phyloP scores from a whole-genome alignment of 129 eudicot genomes.

The Silybum marianum region DNA sequence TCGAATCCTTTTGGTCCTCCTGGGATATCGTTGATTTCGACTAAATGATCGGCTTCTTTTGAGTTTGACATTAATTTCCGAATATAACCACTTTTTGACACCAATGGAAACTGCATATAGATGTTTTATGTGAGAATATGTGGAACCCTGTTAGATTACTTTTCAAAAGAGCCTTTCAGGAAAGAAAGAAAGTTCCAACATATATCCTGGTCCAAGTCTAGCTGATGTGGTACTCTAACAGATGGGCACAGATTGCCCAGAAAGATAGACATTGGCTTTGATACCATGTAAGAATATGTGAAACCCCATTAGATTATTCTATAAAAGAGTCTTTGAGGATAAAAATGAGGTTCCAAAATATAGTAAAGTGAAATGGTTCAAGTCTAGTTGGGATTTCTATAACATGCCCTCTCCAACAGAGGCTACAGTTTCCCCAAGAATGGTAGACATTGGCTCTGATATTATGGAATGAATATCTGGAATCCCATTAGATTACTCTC shows the following conservation, averaged over 20 bases:
- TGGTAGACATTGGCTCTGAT: neutral
- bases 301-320: neutral
- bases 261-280: neutral
- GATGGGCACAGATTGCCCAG: too few relatives aligned
- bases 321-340: neutral
- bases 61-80: conserved; percentile 65
- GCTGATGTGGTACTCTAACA: too few relatives aligned
- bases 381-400: too few relatives aligned
- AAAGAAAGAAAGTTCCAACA: neutral
- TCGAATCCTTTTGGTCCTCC: conserved; percentile 92
- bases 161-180: neutral
- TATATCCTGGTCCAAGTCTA: too few relatives aligned
- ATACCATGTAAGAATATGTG: neutral
- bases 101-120: conserved; percentile 71
- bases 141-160: neutral
- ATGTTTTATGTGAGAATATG: neutral
- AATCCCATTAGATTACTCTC: neutral
- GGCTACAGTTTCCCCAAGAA: neutral
- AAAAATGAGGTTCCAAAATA: neutral
- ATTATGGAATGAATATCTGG: neutral
- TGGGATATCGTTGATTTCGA: conserved; percentile 68
- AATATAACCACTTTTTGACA: conserved; percentile 81
- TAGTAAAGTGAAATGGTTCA: neutral
- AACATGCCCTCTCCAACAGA: too few relatives aligned
- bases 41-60: conserved; percentile 33